These are phyloP conservation scores for Pleochaeta shiraiana DNA, from an alignment of 2,329 filamentous ascomycete species.

Conservation along the genomic window DNA sequence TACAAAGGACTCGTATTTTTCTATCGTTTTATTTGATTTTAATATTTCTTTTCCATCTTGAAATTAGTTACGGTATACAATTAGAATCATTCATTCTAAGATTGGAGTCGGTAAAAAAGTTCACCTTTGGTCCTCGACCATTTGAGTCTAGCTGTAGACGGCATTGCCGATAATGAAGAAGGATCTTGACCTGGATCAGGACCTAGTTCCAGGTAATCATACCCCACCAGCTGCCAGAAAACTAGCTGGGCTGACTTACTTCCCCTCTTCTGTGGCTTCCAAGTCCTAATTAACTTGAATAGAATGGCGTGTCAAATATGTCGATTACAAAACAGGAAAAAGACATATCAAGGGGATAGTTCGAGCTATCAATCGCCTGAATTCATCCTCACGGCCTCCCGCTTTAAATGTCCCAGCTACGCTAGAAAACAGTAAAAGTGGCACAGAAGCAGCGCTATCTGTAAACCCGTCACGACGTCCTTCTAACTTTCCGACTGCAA, in stretches of 20 bases:
- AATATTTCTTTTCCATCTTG: too few species aligned
- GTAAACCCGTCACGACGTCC: too few species aligned
- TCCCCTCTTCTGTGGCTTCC: background rate
- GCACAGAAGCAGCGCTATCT: too few species aligned
- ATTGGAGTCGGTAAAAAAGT: background rate
- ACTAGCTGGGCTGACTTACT: background rate
- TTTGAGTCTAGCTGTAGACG: background rate
- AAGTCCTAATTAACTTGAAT: background rate
- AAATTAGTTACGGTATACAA: too few species aligned
- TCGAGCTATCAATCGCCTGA: slow-evolving; percentile 44
- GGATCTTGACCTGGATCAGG: slow-evolving; percentile 61
- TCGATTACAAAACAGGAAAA: slow-evolving; percentile 90
- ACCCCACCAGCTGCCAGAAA: background rate
- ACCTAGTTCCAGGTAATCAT: slow-evolving; percentile 55
- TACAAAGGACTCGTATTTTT: too few species aligned
- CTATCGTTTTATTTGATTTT: too few species aligned
- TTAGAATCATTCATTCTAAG: too few species aligned
- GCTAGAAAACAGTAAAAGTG: too few species aligned
- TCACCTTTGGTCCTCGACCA: background rate
- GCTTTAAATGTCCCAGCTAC: too few species aligned
- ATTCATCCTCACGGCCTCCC: slow-evolving; percentile 29
- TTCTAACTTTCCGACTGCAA: too few species aligned
- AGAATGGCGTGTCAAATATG: slow-evolving; percentile 87
- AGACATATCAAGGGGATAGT: slow-evolving; percentile 75
- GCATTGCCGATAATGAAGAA: slow-evolving; percentile 31